Evolutionary conservation across 495 filamentous ascomycete genomes (phyloP), one percentile per base, ranked within the genome.

Genomic region (Talaromyces ruber): DNA sequence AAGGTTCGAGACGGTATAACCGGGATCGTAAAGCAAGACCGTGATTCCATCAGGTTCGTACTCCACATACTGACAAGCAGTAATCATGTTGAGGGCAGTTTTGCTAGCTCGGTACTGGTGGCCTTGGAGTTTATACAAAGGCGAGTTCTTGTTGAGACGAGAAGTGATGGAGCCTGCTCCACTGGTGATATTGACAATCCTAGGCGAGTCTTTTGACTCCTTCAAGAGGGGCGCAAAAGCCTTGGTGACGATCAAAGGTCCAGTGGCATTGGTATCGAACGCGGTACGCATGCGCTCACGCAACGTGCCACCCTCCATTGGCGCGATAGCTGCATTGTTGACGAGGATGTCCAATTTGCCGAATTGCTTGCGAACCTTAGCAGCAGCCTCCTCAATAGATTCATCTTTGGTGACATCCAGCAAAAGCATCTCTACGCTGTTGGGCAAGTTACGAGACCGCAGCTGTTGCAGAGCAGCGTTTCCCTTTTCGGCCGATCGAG

Each of bases 281-380:
- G 62, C 58, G 25, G 30, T 34, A 51, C 56, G 57, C 58, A 61
- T 50, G 8, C 55, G 34, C n/a, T 64, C 39, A 18, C 45, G 45
- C 21, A 60, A 55, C 5, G 62, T 52, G 26, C 58, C 62, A 11
- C 30, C 45, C 24, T 37, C 51, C 45, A 55, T 56, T 26, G 43
- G 30, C 24, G 57, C 57, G 21, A 62, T 30, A 2, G 72, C 81
- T 5, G 74, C 72, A 37, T 81, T 80, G 63, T 79, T 79, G 37
- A 83, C 68, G 4, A 84, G 50, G 22, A 84, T 79, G 62, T 84
- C 82, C 12, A 83, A 64, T 24, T 77, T 70, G 45, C 73, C 68
- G 4, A 65, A 74, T 6, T 73, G 60, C 4, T 64, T 65, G 32
- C 63, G 63, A 61, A 83, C 74, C 8, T 69, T 54, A 4, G 72